Base-by-base conservation (phyloP, 2,329 filamentous ascomycete species). In the Talaromyces sp. region DNA sequence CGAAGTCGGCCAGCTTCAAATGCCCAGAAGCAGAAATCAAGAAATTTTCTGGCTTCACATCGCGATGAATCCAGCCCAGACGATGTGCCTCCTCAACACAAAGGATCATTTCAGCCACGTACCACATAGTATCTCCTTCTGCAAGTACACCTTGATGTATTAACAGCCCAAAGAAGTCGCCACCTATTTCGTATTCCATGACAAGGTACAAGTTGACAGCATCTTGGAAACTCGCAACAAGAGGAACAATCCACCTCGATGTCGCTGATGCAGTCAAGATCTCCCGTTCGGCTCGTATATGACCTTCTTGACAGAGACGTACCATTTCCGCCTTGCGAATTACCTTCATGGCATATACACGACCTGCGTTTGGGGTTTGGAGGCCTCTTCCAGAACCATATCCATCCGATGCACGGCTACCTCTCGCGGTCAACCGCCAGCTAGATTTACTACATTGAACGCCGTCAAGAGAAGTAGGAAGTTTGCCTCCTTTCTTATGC, bases 131-230 rank as follows among this genome's bases (percentile, higher is more conserved):
- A 51, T 91, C 87, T 0, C 85, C 81, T 76, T 98, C 95, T 64
- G 88, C 88, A 1, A 99, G 83, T 2, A 91, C 86, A 67, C 95
- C 93, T 73, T 96, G 91, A 17, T 93, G 88, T 64, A 97, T 90
- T 17, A 99, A 80, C 0, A 97, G 79, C 1, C 91, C 91, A 0
- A 99, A 83, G 70, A 99, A 98, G 75, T 99, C 94, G 0, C 95
- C 94, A 0, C 94, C 95, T 1, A 96, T 90, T 92, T 97, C 97
- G 74, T 96, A 99, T 67, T 98, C 93, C 93, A 98, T 97, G 61
- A 97, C 91, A 5, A 99, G 86, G 72, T 98, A 98, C 5, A 99
- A 83, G 71, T 91, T 92, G 49, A 86, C 85, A 40, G 86, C 81
- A 75, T 98, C 95, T 76, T 98, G 92, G 69, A 98, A 98, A 73